Evolutionary conservation across 805 yeast species (phyloP).

Genomic region (Phaffomyces opuntiae): DNA sequence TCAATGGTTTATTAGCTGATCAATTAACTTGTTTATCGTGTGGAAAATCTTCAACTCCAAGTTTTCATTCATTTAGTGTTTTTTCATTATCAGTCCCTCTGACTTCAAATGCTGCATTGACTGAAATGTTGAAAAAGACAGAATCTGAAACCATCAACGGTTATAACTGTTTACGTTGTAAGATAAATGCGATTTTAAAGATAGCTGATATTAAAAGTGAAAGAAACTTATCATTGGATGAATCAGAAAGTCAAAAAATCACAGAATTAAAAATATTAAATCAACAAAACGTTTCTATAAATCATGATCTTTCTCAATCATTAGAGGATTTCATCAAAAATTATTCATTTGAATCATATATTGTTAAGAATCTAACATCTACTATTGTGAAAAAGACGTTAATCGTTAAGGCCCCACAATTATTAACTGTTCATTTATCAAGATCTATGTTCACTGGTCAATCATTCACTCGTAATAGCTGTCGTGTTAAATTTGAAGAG

Average conservation of each 20-base stretch:
- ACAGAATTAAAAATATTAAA: conserved; percentile 30
- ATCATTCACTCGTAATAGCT: conserved; percentile 63
- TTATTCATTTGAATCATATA: conserved; percentile 38
- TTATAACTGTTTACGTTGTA: conserved; percentile 75
- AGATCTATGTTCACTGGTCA: conserved; percentile 72
- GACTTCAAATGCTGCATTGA: conserved; percentile 36
- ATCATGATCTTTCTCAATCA: conserved; percentile 55
- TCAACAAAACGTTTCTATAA: conserved; percentile 36
- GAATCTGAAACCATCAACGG: conserved; percentile 67
- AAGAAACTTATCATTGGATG: conserved; percentile 9
- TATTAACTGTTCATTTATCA: conserved; percentile 77
- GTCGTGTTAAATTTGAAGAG: conserved; percentile 63
- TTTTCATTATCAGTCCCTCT: conserved; percentile 71
- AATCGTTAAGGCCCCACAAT: conserved; percentile 59
- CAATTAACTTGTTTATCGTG: conserved; percentile 69
- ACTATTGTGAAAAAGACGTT: conserved; percentile 61
- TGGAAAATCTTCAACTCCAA: conserved; percentile 50
- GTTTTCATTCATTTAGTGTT: conserved; percentile 56
- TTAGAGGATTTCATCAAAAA: conserved; percentile 39
- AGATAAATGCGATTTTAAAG: conserved; percentile 36
- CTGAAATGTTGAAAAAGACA: conserved; percentile 46
- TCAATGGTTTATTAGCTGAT: conserved; percentile 58
- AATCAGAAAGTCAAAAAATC: conserved; percentile 28
- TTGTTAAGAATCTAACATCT: conserved; percentile 43
- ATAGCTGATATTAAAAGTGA: conserved; percentile 23